Percentiles rank a stretch among this genome's conserved stretches.
These are phyloP conservation scores for Amanita rubescens DNA, from an alignment of 768 basidiomycete species.

Conservation along the genomic window DNA sequence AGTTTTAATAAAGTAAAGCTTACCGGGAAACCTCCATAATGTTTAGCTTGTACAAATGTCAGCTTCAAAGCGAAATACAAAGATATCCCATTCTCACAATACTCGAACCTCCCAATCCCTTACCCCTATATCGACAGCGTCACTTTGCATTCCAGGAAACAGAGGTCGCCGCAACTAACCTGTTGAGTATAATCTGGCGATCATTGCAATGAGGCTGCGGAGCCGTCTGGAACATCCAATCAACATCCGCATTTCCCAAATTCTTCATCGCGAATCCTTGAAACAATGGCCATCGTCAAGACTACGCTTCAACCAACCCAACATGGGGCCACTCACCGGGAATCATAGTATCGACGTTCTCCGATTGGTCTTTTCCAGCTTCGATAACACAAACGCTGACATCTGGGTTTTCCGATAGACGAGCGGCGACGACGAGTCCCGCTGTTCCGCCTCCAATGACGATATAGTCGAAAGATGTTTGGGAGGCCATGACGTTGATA, in stretches of 20 bases:
- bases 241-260: slow-evolving; percentile 1
- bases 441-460: slow-evolving; percentile 20
- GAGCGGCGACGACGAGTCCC: slow-evolving; percentile 15
- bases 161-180: not conserved
- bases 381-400: slow-evolving; percentile 31
- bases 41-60: slow-evolving; percentile 2
- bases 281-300: not conserved
- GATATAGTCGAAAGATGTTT: slow-evolving; percentile 16
- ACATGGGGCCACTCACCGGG: not conserved
- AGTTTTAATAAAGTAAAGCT: not conserved
- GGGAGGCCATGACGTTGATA: not conserved
- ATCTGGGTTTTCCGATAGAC: slow-evolving; percentile 30
- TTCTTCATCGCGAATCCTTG: slow-evolving; percentile 6
- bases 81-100: not conserved
- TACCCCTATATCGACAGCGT: not conserved
- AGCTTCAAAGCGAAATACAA: not conserved
- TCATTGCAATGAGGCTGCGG: slow-evolving; percentile 2
- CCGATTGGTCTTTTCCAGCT: slow-evolving; percentile 15
- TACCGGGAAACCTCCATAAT: slow-evolving; percentile 5
- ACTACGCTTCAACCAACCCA: not conserved
- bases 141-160: not conserved
- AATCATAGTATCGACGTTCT: slow-evolving; percentile 1
- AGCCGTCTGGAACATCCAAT: slow-evolving; percentile 3
- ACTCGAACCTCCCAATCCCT: slow-evolving; percentile 10
- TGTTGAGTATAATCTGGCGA: not conserved